Evolutionary conservation across 129 eudicot species (phyloP), one percentile per base, ranked within the genome.

Genomic region (Apium graveolens): DNA sequence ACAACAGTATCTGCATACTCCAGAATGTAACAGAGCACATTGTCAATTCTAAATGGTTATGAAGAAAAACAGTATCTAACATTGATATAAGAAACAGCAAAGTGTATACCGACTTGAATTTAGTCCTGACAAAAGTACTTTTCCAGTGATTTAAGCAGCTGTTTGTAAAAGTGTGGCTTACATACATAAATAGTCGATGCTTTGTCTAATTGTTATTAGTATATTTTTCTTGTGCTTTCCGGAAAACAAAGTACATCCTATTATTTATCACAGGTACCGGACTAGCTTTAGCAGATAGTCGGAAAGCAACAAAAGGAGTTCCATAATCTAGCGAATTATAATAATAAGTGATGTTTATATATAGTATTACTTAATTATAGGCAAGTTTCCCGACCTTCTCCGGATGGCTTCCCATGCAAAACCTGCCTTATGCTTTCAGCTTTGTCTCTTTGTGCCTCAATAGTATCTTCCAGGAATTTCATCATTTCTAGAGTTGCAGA

Each of bases 341-440:
- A 51, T 11, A 29, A 66, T 37, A 76, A 45, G 12, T 51, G 35
- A 48, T 76, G 48, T 41, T 39, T 21, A 39, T 11, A 39, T 24
- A 71, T 16, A 71, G 17, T 39, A 39, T 24, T n/a, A 10, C 10
- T 41, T 39, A n/a, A 5, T 10, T 34, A 9, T 20, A 39, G 51
- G 75, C 75, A 76, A 65, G 80, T 76, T 74, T 38, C 76, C 84
- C 69, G 76, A 96, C 97, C 99, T 96, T 92, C 99, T 70, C 89
- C 75, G 62, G 97, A 89, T 53, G 77, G 84, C 29, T 82, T 89
- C 80, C 84, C 93, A 79, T 78, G 86, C 88, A 96, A 82, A 83
- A 82, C 78, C 80, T 78, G 87, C 79, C 75, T 82, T 57, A 89
- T 85, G 81, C 80, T 88, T 73, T 85, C 88, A 48, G 81, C 55